Percentiles rank a stretch among this genome's conserved stretches.
Evolutionary conservation across 208 protist genomes (phyloP).

Genomic region (Crithidia acanthocephali): DNA sequence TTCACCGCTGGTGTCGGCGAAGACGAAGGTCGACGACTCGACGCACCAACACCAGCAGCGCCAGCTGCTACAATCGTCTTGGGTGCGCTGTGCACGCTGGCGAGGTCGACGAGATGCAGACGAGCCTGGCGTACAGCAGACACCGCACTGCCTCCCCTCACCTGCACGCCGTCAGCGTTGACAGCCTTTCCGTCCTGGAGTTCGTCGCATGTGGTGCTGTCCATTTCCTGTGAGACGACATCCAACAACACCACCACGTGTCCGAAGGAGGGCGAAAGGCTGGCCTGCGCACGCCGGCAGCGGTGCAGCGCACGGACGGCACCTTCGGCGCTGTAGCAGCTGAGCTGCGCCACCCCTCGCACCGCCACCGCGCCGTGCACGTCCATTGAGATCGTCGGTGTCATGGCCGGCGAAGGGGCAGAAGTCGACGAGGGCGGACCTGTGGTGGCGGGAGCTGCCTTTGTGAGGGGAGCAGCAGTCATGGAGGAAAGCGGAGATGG

Average conservation of each 20-base stretch:
- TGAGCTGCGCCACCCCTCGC: constrained; percentile 9
- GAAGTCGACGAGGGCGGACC: background rate
- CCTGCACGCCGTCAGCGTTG: background rate
- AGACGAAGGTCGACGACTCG: too few species aligned
- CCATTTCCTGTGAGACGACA: constrained; percentile 32
- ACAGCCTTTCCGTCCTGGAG: too few species aligned
- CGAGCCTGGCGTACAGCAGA: constrained; percentile 19
- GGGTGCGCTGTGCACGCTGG: constrained; percentile 56
- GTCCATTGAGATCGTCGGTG: constrained; percentile 27
- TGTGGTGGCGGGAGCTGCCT: too few species aligned
- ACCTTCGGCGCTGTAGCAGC: constrained; percentile 11
- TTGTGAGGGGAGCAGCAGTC: background rate
- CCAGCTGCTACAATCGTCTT: too few species aligned
- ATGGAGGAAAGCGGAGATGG: too few species aligned
- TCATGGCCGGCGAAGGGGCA: background rate
- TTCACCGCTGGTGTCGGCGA: background rate
- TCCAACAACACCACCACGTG: constrained; percentile 91
- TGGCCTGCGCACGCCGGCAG: constrained; percentile 9
- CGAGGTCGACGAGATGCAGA: constrained; percentile 94
- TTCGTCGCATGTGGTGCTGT: too few species aligned
- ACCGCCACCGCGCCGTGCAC: constrained; percentile 16
- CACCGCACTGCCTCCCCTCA: constrained; percentile 37
- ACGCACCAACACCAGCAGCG: background rate
- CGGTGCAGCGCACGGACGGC: constrained; percentile 1
- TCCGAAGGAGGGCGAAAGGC: background rate